Percentiles rank a stretch among this genome's conserved stretches.
Evolutionary conservation across 2,329 filamentous ascomycete species (phyloP).

Genomic region (Davidsoniella eucalypti): DNA sequence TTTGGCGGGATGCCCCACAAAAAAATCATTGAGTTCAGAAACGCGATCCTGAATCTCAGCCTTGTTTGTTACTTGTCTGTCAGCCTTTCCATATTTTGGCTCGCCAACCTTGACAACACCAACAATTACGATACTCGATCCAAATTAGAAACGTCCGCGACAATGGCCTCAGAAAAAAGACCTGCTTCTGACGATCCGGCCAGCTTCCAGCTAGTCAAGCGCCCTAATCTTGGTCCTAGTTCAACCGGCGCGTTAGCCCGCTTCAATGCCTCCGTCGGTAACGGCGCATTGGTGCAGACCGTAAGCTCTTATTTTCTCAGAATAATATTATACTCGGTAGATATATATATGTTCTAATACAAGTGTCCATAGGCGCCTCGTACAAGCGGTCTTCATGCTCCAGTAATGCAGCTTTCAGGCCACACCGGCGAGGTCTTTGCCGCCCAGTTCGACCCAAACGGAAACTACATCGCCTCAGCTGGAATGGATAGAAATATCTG

Average conservation of each 20-base stretch:
- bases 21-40: conserved; percentile 2
- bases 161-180: conserved; percentile 87
- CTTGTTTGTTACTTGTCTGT: conserved; percentile 4
- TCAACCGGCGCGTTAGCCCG: conserved; percentile 32
- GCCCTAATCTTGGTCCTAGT: conserved; percentile 50
- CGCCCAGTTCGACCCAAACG: conserved; percentile 76
- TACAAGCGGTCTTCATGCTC: conserved; percentile 71
- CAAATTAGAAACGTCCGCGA: conserved; percentile 3
- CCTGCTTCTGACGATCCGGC: conserved; percentile 73
- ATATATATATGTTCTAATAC: background rate
- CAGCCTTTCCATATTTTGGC: conserved; percentile 1
- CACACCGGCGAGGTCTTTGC: conserved; percentile 77
- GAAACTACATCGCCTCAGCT: conserved; percentile 78
- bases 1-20: conserved; percentile 6
- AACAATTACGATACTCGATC: background rate
- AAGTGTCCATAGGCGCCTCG: conserved; percentile 43
- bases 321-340: background rate
- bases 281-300: conserved; percentile 31
- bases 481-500: conserved; percentile 88
- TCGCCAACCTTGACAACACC: no score
- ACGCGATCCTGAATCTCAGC: conserved; percentile 8
- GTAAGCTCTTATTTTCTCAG: conserved; percentile 21
- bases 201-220: conserved; percentile 70
- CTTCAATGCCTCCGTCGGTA: conserved; percentile 31
- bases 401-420: conserved; percentile 84